Conservation (phyloP, 2,329 filamentous ascomycete genomes). For the Cladosporium sp. region DNA sequence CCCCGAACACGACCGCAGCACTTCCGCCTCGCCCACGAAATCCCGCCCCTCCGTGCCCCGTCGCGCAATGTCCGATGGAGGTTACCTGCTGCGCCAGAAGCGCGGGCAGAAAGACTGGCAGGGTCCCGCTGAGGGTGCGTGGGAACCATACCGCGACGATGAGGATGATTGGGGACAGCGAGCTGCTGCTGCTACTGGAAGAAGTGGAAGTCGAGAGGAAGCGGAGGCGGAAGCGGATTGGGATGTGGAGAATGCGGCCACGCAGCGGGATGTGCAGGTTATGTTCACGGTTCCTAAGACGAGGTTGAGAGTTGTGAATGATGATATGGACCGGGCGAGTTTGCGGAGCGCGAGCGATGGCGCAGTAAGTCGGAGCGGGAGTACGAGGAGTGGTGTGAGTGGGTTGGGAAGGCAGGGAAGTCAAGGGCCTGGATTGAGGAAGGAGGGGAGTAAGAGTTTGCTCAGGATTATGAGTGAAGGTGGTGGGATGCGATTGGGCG, state of each 20-base stretch:
- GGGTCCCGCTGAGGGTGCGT: constrained; percentile 10
- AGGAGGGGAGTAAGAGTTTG: constrained; percentile 16
- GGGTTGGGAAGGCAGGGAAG: too few relatives aligned
- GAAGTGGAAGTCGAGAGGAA: too few relatives aligned
- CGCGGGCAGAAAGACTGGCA: constrained; percentile 40
- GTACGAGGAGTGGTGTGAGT: constrained; percentile 13
- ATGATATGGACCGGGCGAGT: constrained; percentile 48
- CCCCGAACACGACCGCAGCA: constrained; percentile 16
- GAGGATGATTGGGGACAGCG: constrained; percentile 34
- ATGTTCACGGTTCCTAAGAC: constrained; percentile 94
- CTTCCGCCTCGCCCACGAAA: constrained; percentile 25
- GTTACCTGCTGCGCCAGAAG: constrained; percentile 34
- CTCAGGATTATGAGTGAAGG: constrained; percentile 17
- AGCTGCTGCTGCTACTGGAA: constrained; percentile 14
- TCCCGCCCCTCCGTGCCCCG: constrained; percentile 27
- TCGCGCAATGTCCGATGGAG: constrained; percentile 42
- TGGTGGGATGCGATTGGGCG: background rate
- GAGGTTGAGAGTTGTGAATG: constrained; percentile 84
- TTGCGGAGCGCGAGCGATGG: constrained; percentile 30
- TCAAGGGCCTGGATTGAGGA: constrained; percentile 6
- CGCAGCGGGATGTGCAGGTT: constrained; percentile 47
- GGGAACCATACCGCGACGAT: constrained; percentile 29
- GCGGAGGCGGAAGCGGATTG: constrained; percentile 41
- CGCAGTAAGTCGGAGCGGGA: constrained; percentile 20
- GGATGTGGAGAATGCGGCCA: constrained; percentile 48